Base-by-base conservation (phyloP, 768 basidiomycete species). In the Auricularia heimuer region DNA sequence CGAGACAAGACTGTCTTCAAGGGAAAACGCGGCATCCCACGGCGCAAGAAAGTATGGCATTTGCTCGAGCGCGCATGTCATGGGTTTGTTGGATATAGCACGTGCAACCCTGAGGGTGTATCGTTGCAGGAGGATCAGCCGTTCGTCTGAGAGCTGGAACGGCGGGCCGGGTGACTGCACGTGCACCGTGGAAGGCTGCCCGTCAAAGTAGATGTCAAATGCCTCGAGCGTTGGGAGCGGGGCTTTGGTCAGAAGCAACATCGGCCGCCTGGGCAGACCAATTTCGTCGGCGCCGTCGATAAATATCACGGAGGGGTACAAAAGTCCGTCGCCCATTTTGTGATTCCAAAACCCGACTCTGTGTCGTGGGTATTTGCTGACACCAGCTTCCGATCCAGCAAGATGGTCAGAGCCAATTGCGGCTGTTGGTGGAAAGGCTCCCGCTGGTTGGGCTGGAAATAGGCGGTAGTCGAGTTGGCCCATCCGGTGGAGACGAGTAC, bases 31-130 rank as follows among this genome's bases (percentile, higher is more conserved):
- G 58, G 34, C 24, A 14, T 69, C 64, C 42, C 64, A 39, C 64
- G 92, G 89, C 11, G 86, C 85, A 67, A 90, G 75, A 69, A 91
- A 84, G 70, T 86, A 92, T 16, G 80, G 73, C 77, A 86, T 83
- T 18, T 82, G 73, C 54, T 84, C 80, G 61, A 78, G 63, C 7
- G 78, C 62, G 72, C 86, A 86, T n/a, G 75, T 74, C 39, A 89
- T 78, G 1, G 86, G 80, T 70, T 90, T 92, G 75, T 91, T 92
- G 68, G 81, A 76, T 11, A 89, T 75, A 7, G 83, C 75, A 62
- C 87, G 83, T 68, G 79, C 85, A 18, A 90, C 63, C 64, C 89
- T 80, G 18, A 85, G 64, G 2, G 90, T 90, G 71, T 88, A 94
- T 14, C 73, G 71, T 67, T 85, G 78, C 24, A 92, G 74, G 10